These are phyloP conservation scores for Acanthamoeba royreba DNA, from an alignment of 208 protist species.

Conservation along the genomic window DNA sequence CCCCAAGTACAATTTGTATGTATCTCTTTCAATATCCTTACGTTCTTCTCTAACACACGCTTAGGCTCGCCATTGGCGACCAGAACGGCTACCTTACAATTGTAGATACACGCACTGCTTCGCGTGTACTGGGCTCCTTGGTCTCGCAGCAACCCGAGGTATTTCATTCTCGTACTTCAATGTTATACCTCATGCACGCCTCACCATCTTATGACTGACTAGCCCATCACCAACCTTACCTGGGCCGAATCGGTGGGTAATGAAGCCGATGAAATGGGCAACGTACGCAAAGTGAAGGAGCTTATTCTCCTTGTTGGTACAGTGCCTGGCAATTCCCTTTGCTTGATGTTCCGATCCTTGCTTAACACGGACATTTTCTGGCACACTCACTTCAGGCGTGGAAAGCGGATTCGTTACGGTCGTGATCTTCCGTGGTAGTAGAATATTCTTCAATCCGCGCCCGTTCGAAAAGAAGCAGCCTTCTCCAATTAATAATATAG, in stretches of 20 bases:
- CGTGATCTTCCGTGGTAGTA: neutral
- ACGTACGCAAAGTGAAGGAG: neutral
- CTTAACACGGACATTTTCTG: neutral
- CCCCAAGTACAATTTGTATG: slow-evolving; percentile 1
- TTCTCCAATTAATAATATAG: neutral
- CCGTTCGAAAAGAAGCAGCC: slow-evolving; percentile 17
- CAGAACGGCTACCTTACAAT: neutral
- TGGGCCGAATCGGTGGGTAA: neutral
- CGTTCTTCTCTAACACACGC: neutral
- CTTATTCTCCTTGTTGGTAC: neutral
- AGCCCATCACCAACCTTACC: neutral
- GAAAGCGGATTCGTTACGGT: neutral
- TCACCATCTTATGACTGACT: neutral
- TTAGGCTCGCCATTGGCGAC: neutral
- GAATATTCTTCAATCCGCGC: neutral
- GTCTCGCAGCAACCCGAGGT: neutral
- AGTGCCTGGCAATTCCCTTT: neutral
- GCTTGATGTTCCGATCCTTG: neutral
- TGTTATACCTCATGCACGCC: neutral
- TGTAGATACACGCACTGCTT: neutral
- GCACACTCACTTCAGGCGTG: neutral
- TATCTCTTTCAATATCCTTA: neutral
- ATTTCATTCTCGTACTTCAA: neutral
- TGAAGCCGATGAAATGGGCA: neutral
- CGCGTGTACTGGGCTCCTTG: neutral